Percentiles rank a stretch among this genome's conserved stretches.
Conservation (phyloP, 108 stramenopile species). For the Skeletonema menzelii region DNA sequence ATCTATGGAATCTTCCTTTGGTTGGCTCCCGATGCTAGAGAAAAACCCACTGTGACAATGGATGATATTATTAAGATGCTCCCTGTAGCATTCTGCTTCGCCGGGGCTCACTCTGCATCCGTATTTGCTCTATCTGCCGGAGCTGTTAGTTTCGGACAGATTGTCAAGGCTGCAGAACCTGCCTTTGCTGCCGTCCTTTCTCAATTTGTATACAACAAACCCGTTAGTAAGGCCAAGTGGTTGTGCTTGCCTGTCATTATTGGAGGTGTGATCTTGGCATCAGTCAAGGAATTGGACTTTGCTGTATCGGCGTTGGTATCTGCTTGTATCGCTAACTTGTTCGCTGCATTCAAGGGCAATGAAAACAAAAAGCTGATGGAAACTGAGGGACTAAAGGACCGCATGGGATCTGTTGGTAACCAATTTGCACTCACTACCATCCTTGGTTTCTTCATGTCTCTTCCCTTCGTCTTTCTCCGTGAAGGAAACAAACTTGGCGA, state of each 20-base stretch:
- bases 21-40: conserved; percentile 60
- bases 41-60: conserved; percentile 40
- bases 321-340: conserved; percentile 59
- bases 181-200: conserved; percentile 68
- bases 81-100: conserved; percentile 64
- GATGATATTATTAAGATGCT: conserved; percentile 62
- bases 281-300: conserved; percentile 63
- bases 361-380: conserved; percentile 73
- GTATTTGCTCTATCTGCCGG: conserved; percentile 67
- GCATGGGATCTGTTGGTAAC: conserved; percentile 60
- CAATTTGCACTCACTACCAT: conserved; percentile 62
- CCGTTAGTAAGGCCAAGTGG: conserved; percentile 65
- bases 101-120: conserved; percentile 61
- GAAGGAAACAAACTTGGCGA: conserved; percentile 43
- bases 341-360: conserved; percentile 62
- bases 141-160: conserved; percentile 65
- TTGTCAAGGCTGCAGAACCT: conserved; percentile 72
- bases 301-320: conserved; percentile 50
- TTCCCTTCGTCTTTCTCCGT: conserved; percentile 47
- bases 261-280: conserved; percentile 63
- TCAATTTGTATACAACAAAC: conserved; percentile 58
- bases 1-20: conserved; percentile 65
- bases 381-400: conserved; percentile 61
- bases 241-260: conserved; percentile 62
- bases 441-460: conserved; percentile 51